Evolutionary conservation across 495 filamentous ascomycete species (phyloP).

Genomic region (Aspergillus cristatus): DNA sequence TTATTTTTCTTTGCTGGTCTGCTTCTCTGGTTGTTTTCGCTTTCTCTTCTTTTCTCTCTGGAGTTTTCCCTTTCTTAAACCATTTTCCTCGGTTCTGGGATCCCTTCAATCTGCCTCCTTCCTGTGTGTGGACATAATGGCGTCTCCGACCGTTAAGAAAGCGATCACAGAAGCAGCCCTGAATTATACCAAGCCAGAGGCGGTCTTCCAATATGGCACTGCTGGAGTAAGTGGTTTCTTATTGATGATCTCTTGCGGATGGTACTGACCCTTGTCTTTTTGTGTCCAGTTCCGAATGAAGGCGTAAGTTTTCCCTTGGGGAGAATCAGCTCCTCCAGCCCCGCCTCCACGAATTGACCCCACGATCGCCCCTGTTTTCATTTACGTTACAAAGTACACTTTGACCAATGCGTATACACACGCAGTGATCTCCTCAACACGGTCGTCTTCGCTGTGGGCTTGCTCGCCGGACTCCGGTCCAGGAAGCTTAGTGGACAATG

Average conservation of each 20-base stretch:
- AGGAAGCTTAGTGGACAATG: conserved; percentile 79
- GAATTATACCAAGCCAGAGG: conserved; percentile 56
- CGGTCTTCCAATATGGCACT: conserved; percentile 85
- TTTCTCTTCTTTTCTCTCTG: conserved; percentile 12
- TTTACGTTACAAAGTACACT: conserved; percentile 10
- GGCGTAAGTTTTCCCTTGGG: conserved; percentile 45
- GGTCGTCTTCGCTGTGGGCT: conserved; percentile 81
- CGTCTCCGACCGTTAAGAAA: conserved; percentile 35
- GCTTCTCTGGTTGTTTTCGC: neutral
- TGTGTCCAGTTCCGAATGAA: conserved; percentile 68
- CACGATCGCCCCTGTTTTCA: conserved; percentile 25
- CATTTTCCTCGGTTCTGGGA: conserved; percentile 4
- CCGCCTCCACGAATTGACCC: conserved; percentile 26
- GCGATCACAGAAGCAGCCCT: conserved; percentile 35
- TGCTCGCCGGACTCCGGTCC: conserved; percentile 84
- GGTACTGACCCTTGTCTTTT: conserved; percentile 11
- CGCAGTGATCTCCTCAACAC: conserved; percentile 61
- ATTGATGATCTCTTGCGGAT: conserved; percentile 4
- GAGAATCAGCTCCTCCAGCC: conserved; percentile 28
- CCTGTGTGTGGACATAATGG: conserved; percentile 28
- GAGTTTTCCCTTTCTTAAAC: conserved; percentile 8
- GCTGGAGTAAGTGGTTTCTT: conserved; percentile 58
- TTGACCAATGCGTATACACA: conserved; percentile 16
- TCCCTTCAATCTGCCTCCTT: neutral
- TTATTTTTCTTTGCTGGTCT: neutral